phyloP scores from a whole-genome alignment of 345 rosid species.

The Salix suchowensis region DNA sequence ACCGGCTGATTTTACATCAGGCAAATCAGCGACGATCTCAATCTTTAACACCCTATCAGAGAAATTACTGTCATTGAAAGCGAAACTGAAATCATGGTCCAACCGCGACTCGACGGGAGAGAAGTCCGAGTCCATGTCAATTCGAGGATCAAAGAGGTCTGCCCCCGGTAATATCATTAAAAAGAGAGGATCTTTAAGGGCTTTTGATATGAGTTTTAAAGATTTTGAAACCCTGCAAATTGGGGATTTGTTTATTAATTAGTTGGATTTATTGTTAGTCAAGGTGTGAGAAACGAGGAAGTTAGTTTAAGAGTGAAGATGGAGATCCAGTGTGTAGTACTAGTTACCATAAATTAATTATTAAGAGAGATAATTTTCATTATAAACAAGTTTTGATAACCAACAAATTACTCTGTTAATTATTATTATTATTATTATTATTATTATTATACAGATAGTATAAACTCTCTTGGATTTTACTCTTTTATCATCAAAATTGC shows the following conservation, averaged over 20 bases:
- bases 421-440: too few species aligned
- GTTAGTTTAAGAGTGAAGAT: neutral
- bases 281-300: neutral
- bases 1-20: constrained; percentile 38
- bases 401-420: too few species aligned
- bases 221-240: neutral
- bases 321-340: neutral
- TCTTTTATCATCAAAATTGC: too few species aligned
- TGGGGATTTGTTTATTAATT: neutral
- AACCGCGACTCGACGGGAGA: constrained; percentile 24
- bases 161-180: neutral
- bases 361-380: too few species aligned
- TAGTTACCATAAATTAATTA: neutral
- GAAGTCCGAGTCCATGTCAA: constrained; percentile 43
- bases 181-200: neutral
- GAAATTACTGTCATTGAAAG: constrained; percentile 72
- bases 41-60: constrained; percentile 73
- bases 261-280: neutral
- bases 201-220: neutral
- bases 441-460: too few species aligned
- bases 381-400: too few species aligned
- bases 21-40: constrained; percentile 50
- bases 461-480: too few species aligned
- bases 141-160: constrained; percentile 40
- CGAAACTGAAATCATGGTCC: constrained; percentile 63